These are phyloP conservation scores for Epichloe gansuensis DNA, from an alignment of 2,329 filamentous ascomycete genomes.

Conservation along the genomic window DNA sequence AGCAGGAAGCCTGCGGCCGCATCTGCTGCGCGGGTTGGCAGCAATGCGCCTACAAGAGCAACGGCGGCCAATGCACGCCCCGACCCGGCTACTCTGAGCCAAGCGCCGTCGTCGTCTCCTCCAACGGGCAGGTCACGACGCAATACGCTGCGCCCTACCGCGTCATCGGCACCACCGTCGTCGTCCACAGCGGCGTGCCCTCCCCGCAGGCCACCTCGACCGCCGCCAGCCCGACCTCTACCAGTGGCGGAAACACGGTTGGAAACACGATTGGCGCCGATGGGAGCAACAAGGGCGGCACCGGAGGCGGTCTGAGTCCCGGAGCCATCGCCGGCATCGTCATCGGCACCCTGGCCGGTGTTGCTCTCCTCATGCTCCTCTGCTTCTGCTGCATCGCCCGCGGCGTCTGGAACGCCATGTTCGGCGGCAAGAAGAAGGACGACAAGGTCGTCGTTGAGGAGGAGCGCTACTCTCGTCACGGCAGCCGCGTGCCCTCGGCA, in stretches of 20 bases:
- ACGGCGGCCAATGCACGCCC: constrained; percentile 41
- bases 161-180: constrained; percentile 42
- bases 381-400: constrained; percentile 63
- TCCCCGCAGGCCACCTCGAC: constrained; percentile 36
- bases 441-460: constrained; percentile 49
- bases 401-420: constrained; percentile 48
- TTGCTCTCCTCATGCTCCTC: constrained; percentile 53
- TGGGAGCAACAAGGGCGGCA: constrained; percentile 26
- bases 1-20: constrained; percentile 49
- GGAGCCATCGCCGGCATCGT: constrained; percentile 75
- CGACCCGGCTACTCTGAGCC: constrained; percentile 34
- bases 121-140: constrained; percentile 37
- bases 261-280: constrained; percentile 25
- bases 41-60: constrained; percentile 41
- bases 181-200: constrained; percentile 36
- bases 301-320: constrained; percentile 41
- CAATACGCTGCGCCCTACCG: constrained; percentile 39
- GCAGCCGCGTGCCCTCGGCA: constrained; percentile 26
- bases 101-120: constrained; percentile 31
- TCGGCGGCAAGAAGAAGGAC: constrained; percentile 44
- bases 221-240: constrained; percentile 31
- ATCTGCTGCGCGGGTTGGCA: constrained; percentile 61
- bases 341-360: constrained; percentile 55
- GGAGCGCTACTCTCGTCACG: constrained; percentile 44
- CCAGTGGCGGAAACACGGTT: constrained; percentile 31